Percentiles rank a stretch among this genome's conserved stretches.
Conservation (phyloP, 768 basidiomycete species). For the Tricholoma hemisulphureum region DNA sequence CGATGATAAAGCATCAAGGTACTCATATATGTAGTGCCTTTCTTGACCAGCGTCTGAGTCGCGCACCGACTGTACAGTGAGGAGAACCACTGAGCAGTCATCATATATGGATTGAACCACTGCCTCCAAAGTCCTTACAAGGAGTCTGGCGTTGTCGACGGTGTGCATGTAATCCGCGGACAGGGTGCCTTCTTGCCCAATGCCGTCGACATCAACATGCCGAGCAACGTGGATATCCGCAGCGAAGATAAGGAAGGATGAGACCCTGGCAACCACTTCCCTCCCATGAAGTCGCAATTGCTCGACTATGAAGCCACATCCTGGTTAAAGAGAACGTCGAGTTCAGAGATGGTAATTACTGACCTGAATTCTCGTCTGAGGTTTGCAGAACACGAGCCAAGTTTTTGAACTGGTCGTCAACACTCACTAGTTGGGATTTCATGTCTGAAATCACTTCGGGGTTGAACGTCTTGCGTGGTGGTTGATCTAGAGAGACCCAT, state of each 20-base stretch:
- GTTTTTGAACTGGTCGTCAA: conserved; percentile 50
- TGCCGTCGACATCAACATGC: conserved; percentile 80
- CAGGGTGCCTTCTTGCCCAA: conserved; percentile 48
- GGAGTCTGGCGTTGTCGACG: conserved; percentile 64
- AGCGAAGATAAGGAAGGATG: conserved; percentile 55
- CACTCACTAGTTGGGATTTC: conserved; percentile 40
- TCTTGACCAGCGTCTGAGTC: conserved; percentile 37
- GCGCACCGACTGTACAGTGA: conserved; percentile 54
- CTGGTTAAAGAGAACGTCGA: neutral
- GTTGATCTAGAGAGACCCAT: conserved; percentile 60
- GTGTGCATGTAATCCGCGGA: conserved; percentile 56
- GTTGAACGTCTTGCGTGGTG: conserved; percentile 48
- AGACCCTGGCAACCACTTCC: conserved; percentile 54
- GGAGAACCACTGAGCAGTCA: conserved; percentile 59
- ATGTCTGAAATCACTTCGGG: conserved; percentile 56
- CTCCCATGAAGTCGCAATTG: conserved; percentile 45
- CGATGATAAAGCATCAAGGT: conserved; percentile 47
- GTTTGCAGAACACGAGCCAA: conserved; percentile 35
- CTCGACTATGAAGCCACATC: conserved; percentile 29
- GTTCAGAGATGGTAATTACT: conserved; percentile 9
- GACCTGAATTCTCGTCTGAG: conserved; percentile 38
- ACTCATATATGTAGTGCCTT: conserved; percentile 38
- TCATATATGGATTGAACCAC: conserved; percentile 74
- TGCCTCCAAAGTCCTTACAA: conserved; percentile 70
- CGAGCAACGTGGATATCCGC: conserved; percentile 77